phyloP scores from a whole-genome alignment of 2,329 filamentous ascomycete species.

The Colletotrichum sp. region DNA sequence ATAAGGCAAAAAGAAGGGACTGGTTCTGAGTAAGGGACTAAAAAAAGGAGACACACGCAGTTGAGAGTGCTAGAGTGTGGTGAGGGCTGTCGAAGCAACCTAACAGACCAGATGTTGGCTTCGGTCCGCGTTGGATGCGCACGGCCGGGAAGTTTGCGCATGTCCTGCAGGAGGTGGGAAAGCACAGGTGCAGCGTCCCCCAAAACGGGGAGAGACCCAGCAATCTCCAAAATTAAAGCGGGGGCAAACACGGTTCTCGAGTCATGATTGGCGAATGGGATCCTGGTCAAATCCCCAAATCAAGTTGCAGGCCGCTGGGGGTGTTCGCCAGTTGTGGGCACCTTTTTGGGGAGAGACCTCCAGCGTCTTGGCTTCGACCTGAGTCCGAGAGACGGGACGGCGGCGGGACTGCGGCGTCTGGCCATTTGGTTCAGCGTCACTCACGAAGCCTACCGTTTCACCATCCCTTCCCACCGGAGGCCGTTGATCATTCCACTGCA shows the following conservation, averaged over 20 bases:
- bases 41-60: background rate
- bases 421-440: background rate
- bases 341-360: background rate
- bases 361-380: background rate
- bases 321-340: background rate
- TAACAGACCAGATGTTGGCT: slow-evolving; percentile 16
- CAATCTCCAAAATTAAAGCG: background rate
- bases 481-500: background rate
- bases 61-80: background rate
- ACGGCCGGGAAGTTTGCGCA: slow-evolving; percentile 19
- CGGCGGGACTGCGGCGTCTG: slow-evolving; percentile 2
- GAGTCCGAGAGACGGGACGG: background rate
- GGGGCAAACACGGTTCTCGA: background rate
- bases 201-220: slow-evolving; percentile 1
- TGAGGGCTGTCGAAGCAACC: slow-evolving; percentile 14
- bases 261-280: background rate
- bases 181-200: slow-evolving; percentile 5
- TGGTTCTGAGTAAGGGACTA: background rate
- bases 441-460: slow-evolving; percentile 13
- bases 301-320: background rate
- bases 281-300: background rate
- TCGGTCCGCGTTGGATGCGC: slow-evolving; percentile 5
- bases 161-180: slow-evolving; percentile 17
- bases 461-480: slow-evolving; percentile 13
- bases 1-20: slow-evolving; percentile 1